Evolutionary conservation across 345 rosid species (phyloP).

Genomic region (Fremontodendron californicum): DNA sequence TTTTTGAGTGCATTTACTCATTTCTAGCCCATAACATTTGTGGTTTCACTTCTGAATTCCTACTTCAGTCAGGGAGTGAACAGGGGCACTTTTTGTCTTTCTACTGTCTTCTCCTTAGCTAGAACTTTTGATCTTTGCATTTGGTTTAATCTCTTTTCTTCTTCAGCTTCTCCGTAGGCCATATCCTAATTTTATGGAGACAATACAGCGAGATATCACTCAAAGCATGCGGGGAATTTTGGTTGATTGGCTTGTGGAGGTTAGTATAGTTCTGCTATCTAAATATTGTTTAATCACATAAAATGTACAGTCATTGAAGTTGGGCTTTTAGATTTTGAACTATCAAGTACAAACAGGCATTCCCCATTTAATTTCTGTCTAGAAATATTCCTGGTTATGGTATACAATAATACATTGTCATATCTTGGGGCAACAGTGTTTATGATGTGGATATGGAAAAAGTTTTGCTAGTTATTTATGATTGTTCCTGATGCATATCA

Average conservation of each 20-base stretch:
- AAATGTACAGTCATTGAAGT: background rate
- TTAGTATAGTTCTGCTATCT: constrained; percentile 21
- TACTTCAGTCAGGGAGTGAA: constrained; percentile 5
- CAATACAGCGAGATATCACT: constrained; percentile 66
- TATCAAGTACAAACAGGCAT: background rate
- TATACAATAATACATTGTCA: background rate
- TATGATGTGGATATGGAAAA: background rate
- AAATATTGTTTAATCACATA: background rate
- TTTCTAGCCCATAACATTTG: background rate
- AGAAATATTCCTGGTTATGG: background rate
- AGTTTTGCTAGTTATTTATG: background rate
- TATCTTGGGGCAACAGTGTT: background rate
- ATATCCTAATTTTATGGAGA: constrained; percentile 60
- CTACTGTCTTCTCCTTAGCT: background rate
- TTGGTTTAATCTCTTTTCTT: constrained; percentile 16
- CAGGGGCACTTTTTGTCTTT: background rate
- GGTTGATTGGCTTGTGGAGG: constrained; percentile 99
- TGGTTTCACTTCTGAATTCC: background rate
- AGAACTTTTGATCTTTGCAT: constrained; percentile 11
- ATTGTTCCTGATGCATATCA: background rate
- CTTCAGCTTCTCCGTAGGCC: constrained; percentile 67
- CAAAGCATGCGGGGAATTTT: constrained; percentile 83
- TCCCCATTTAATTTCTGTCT: background rate
- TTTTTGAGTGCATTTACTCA: background rate
- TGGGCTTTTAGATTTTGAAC: background rate